Evolutionary conservation across 257 asterid genomes (phyloP).

Genomic region (Dorcoceras hygrometricum): DNA sequence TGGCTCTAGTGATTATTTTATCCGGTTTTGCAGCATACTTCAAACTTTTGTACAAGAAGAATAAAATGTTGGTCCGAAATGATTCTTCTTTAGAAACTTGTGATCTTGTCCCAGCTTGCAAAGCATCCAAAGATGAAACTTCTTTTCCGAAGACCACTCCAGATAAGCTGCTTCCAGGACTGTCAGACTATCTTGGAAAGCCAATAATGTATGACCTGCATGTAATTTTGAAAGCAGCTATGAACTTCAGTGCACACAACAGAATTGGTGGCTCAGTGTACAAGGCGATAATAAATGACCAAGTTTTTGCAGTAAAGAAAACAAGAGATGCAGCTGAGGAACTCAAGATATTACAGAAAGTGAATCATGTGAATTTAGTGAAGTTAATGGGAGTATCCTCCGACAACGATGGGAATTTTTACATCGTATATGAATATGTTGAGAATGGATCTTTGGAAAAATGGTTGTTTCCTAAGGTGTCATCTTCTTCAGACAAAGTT

Average conservation of each 20-base stretch:
- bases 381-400: slow-evolving; percentile 66
- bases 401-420: slow-evolving; percentile 46
- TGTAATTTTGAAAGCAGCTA: slow-evolving; percentile 62
- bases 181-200: slow-evolving; percentile 41
- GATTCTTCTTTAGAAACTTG: slow-evolving; percentile 34
- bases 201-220: slow-evolving; percentile 11
- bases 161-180: slow-evolving; percentile 70
- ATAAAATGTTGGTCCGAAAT: slow-evolving; percentile 28
- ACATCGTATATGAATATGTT: slow-evolving; percentile 56
- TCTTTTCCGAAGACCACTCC: slow-evolving; percentile 33
- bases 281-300: slow-evolving; percentile 45
- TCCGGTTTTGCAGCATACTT: slow-evolving; percentile 32
- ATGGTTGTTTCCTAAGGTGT: slow-evolving; percentile 41
- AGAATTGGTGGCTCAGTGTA: slow-evolving; percentile 63
- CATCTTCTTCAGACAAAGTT: slow-evolving; percentile 28
- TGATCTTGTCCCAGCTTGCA: slow-evolving; percentile 28
- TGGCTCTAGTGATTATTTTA: slow-evolving; percentile 33
- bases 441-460: slow-evolving; percentile 65
- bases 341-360: slow-evolving; percentile 55
- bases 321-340: slow-evolving; percentile 57
- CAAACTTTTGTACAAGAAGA: slow-evolving; percentile 33
- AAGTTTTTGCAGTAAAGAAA: slow-evolving; percentile 54
- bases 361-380: slow-evolving; percentile 65
- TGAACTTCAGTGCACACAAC: slow-evolving; percentile 42
- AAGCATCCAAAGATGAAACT: slow-evolving; percentile 27